Base-by-base conservation (phyloP, 2,329 filamentous ascomycete genomes). In the Aspergillus sp. region DNA sequence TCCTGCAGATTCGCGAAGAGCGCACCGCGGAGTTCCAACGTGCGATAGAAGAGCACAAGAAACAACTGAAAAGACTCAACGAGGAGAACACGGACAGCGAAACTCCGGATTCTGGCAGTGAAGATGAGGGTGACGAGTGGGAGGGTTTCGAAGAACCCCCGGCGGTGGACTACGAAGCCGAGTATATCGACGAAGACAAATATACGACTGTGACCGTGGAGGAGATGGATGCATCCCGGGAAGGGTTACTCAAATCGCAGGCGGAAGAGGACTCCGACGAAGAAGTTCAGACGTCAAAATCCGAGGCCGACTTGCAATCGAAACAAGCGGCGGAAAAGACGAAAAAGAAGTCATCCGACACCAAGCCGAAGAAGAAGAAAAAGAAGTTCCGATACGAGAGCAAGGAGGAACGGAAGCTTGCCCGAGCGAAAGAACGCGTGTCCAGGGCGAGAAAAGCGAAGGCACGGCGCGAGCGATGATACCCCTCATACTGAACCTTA, bases 191-290 rank as follows among this genome's bases (percentile, higher is more conserved):
- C 70, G 94, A 97, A 70, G 93, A 96, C 71, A 89, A 88, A 67
- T 96, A 90, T 70, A 97, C 94, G 0, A 96, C 90, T 1, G 94
- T 99, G 22, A 96, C 90, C 0, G 86, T 99, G 1, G 93, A 96
- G 69, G 87, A 89, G 10, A 90, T 99, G 60, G 87, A 87, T 57
- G 82, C 95, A 14, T 86, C 88, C 11, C 83, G 84, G 60, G 84
- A 91, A 50, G 89, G 89, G 0, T 74, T 95, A 45, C 79, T 83
- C 52, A 86, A 82, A 61, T 77, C 79, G 2, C 71, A 67, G 36
- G 40, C 16, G 7, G 58, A 63, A 47, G 62, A 70, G 49, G 65
- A 63, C 7, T 58, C 57, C 5, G 63, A 64, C 1, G 60, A 67
- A 35, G 58, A 61, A 32, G 61, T 59, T 55, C 58, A 62, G 33